Conservation (phyloP, 1,139 yeast species). For the Magnusiomyces magnusii region DNA sequence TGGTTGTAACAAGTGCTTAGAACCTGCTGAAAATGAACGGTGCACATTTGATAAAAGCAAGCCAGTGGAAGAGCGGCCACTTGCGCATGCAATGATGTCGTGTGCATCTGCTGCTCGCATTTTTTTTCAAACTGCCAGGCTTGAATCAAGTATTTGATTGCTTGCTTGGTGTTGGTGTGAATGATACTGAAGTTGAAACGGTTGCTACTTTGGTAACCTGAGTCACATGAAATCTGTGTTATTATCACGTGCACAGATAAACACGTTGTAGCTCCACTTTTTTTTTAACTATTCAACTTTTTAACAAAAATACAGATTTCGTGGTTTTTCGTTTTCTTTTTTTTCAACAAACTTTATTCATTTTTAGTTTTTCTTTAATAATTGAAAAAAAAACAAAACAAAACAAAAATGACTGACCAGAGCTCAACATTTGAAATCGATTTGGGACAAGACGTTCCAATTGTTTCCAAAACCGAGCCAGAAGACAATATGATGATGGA, state of each 20-base stretch:
- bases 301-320: no score
- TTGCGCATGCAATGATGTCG: constrained; percentile 54
- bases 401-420: neutral
- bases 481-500: neutral
- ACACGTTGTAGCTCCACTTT: no score
- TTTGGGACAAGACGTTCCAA: neutral
- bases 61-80: constrained; percentile 33
- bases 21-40: constrained; percentile 46
- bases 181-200: no score
- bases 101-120: constrained; percentile 61
- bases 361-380: neutral
- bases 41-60: constrained; percentile 31
- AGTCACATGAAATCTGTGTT: no score
- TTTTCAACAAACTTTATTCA: no score
- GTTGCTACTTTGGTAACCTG: no score
- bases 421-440: neutral
- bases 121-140: constrained; percentile 61
- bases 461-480: neutral
- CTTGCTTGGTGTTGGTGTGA: no score
- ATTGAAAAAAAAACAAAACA: neutral
- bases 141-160: no score
- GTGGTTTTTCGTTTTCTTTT: neutral
- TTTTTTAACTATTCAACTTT: no score
- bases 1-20: constrained; percentile 45
- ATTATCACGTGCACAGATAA: no score